Conservation (phyloP, 192 early-diverging fungal genomes). For the Backusella mclennaniae region DNA sequence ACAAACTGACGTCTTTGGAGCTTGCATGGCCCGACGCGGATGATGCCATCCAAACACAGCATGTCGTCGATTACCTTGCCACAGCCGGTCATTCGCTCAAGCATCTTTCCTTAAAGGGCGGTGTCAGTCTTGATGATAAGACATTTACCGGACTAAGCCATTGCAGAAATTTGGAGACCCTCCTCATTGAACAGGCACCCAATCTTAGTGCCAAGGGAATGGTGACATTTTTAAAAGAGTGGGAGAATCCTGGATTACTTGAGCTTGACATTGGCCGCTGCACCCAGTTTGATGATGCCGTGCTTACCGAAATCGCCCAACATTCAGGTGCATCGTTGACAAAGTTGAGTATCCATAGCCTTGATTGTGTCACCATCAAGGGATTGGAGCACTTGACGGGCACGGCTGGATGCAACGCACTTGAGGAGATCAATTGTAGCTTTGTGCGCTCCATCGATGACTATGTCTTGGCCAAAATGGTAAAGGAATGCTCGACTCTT, state of each 20-base stretch:
- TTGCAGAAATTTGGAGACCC: conserved; percentile 57
- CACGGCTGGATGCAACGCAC: conserved; percentile 34
- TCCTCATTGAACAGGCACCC: conserved; percentile 63
- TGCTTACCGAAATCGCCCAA: conserved; percentile 51
- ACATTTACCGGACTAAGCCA: conserved; percentile 50
- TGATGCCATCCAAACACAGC: conserved; percentile 40
- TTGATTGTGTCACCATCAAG: conserved; percentile 61
- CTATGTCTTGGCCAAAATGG: conserved; percentile 56
- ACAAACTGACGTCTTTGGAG: conserved; percentile 43
- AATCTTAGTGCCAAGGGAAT: conserved; percentile 60
- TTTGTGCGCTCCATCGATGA: conserved; percentile 81
- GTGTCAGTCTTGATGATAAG: conserved; percentile 44
- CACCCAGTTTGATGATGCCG: conserved; percentile 61
- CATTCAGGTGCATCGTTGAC: conserved; percentile 59
- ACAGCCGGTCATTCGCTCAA: conserved; percentile 45
- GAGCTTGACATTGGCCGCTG: conserved; percentile 64
- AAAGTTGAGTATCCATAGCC: conserved; percentile 64
- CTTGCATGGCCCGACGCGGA: conserved; percentile 13
- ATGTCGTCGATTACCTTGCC: conserved; percentile 44
- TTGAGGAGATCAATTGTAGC: conserved; percentile 64
- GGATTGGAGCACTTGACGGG: conserved; percentile 55
- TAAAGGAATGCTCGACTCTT: conserved; percentile 50
- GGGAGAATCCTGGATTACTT: conserved; percentile 38
- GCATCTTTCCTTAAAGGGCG: conserved; percentile 54
- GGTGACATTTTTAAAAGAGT: conserved; percentile 42